Conservation (phyloP, 176 grass and related monocot genomes). For the Rhipidocladum racemiflorum region DNA sequence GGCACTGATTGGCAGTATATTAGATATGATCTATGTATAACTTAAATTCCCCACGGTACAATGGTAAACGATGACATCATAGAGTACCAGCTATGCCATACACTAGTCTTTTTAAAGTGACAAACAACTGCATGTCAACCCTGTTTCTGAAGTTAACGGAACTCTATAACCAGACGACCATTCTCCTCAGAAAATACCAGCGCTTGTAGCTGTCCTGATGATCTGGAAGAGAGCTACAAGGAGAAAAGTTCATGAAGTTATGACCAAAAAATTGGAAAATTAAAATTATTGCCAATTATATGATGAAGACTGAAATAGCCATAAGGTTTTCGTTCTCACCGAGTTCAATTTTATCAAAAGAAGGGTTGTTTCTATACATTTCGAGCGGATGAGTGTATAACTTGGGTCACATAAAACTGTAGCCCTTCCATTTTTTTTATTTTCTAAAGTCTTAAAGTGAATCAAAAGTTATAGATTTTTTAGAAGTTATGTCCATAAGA, state of each 20-base stretch:
- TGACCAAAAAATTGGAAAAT: not conserved
- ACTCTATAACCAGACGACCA: not conserved
- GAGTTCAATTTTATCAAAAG: not conserved
- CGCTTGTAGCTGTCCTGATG: conserved; percentile 76
- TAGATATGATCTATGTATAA: conserved; percentile 13
- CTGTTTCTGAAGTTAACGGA: not conserved
- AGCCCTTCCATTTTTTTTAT: not conserved
- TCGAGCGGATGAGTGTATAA: not conserved
- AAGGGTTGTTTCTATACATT: not conserved
- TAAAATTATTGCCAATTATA: not conserved
- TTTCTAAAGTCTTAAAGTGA: not conserved
- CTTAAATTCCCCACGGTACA: conserved; percentile 24
- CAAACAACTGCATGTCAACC: conserved; percentile 30
- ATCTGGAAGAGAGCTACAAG: conserved; percentile 93
- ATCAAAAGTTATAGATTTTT: not conserved
- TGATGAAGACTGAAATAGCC: not conserved
- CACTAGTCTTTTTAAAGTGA: conserved; percentile 13
- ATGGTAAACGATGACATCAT: conserved; percentile 9
- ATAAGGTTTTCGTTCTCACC: not conserved
- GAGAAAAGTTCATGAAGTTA: conserved; percentile 5
- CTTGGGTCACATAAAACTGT: not conserved
- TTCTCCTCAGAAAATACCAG: conserved; percentile 43
- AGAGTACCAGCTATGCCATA: conserved; percentile 28
- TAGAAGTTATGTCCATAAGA: not conserved
- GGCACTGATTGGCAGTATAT: not conserved